phyloP scores from a whole-genome alignment of 805 yeast species.

The Candida ponderosae region DNA sequence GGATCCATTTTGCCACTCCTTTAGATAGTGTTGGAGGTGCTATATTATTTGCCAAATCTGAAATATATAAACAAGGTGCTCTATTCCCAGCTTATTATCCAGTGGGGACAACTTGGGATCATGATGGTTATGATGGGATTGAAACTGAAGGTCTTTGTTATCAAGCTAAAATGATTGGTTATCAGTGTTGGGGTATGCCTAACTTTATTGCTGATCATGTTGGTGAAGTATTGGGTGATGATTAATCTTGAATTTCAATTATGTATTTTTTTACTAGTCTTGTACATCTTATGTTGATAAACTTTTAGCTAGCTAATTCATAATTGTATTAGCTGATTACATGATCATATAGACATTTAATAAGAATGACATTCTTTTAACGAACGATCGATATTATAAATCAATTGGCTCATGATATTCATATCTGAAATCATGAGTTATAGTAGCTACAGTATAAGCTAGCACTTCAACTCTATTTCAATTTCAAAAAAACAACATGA shows the following conservation, averaged over 20 bases:
- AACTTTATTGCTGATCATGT: conserved; percentile 34
- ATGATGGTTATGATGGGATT: conserved; percentile 48
- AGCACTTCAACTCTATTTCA: too few species aligned
- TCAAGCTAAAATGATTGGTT: conserved; percentile 35
- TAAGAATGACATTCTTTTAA: not conserved
- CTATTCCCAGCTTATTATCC: conserved; percentile 37
- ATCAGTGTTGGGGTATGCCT: conserved; percentile 42
- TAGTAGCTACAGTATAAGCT: too few species aligned
- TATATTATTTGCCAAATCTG: conserved; percentile 34
- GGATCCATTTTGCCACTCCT: conserved; percentile 11
- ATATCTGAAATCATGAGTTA: too few species aligned
- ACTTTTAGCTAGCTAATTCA: not conserved
- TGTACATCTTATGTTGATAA: not conserved
- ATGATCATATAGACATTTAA: not conserved
- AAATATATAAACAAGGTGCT: conserved; percentile 37
- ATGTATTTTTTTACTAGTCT: not conserved
- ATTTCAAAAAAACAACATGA: too few species aligned
- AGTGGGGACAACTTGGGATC: conserved; percentile 36
- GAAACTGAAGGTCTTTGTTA: conserved; percentile 49
- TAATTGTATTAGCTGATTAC: not conserved
- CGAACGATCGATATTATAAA: too few species aligned
- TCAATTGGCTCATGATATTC: too few species aligned
- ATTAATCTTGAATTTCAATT: not conserved
- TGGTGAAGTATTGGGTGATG: not conserved
- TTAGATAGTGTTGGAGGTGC: conserved; percentile 50